phyloP scores from a whole-genome alignment of 2,329 filamentous ascomycete species.

The Penicillium sp. region DNA sequence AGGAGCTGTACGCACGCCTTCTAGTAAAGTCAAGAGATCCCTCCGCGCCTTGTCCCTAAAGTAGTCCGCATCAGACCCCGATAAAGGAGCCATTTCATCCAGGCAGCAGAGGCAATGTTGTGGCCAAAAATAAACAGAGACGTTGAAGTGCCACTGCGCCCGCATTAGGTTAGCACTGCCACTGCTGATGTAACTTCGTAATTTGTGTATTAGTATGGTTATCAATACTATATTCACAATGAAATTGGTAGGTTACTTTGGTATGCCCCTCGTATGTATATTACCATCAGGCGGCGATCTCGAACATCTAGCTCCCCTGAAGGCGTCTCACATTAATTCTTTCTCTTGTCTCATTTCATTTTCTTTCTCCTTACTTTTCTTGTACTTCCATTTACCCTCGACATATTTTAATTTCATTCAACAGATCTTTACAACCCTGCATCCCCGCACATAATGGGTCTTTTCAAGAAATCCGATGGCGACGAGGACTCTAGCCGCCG shows the following conservation, averaged over 20 bases:
- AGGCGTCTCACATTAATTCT: conserved; percentile 13
- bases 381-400: neutral
- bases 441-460: conserved; percentile 28
- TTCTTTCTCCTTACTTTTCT: conserved; percentile 3
- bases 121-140: conserved; percentile 26
- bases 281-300: conserved; percentile 13
- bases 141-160: conserved; percentile 19
- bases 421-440: neutral
- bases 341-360: conserved; percentile 14
- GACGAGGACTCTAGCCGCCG: conserved; percentile 54
- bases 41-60: conserved; percentile 66
- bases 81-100: conserved; percentile 25
- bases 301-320: conserved; percentile 13
- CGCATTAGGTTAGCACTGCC: conserved; percentile 21
- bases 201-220: conserved; percentile 8
- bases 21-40: conserved; percentile 85
- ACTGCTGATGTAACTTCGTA: conserved; percentile 17
- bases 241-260: neutral
- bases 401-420: conserved; percentile 2
- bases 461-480: conserved; percentile 56
- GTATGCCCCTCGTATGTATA: neutral
- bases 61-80: conserved; percentile 44
- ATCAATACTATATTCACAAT: neutral
- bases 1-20: conserved; percentile 73
- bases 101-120: conserved; percentile 19